phyloP scores from a whole-genome alignment of 768 basidiomycete species.

The Pisolithus microcarpus region DNA sequence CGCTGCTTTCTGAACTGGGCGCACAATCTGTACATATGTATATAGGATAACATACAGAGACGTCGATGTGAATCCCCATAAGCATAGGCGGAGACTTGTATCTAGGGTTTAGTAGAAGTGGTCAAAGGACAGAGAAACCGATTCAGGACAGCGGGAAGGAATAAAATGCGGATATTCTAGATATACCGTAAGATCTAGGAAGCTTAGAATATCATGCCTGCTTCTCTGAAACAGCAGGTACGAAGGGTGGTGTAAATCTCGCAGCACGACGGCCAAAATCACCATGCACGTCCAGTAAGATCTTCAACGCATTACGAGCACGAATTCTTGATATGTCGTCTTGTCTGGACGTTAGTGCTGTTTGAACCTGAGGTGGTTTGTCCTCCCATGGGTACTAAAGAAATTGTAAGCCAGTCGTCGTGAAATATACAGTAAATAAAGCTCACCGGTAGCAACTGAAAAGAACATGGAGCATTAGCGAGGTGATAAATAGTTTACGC shows the following conservation, averaged over 20 bases:
- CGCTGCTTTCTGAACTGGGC: too few relatives aligned
- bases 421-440: background rate
- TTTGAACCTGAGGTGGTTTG: constrained; percentile 60
- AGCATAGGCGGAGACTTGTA: too few relatives aligned
- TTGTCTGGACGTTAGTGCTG: constrained; percentile 57
- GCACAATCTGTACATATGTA: too few relatives aligned
- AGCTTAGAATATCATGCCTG: constrained; percentile 9
- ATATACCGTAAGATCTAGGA: background rate
- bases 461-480: background rate
- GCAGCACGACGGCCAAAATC: constrained; percentile 67
- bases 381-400: constrained; percentile 77
- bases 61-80: too few relatives aligned
- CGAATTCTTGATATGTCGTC: constrained; percentile 85
- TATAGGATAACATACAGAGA: too few relatives aligned
- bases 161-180: background rate
- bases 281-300: constrained; percentile 83
- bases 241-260: constrained; percentile 22
- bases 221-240: constrained; percentile 13
- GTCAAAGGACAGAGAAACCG: background rate
- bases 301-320: constrained; percentile 92
- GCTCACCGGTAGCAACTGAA: constrained; percentile 29
- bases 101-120: too few relatives aligned
- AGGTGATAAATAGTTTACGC: background rate
- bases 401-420: background rate
- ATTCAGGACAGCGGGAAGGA: background rate